Percentiles rank a stretch among this genome's conserved stretches.
Evolutionary conservation across 2,329 filamentous ascomycete genomes (phyloP).

Genomic region (Ambrosiella xylebori): DNA sequence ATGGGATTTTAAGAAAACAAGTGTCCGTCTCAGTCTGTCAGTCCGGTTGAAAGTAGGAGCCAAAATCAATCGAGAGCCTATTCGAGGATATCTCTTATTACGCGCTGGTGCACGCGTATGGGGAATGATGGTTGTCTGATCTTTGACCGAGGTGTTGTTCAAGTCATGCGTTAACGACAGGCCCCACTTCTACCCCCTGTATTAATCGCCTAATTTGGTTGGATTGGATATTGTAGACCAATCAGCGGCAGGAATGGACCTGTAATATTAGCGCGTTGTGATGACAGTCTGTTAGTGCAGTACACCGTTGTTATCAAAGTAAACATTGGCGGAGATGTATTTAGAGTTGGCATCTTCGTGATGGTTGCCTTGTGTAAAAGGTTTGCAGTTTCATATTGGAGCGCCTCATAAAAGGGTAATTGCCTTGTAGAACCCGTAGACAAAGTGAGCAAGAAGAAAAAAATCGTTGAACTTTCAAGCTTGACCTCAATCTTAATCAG

Average conservation of each 20-base stretch:
- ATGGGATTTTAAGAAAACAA: background rate
- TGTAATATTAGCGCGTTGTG: background rate
- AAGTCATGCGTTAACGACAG: background rate
- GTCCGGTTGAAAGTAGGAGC: background rate
- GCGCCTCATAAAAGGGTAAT: no score
- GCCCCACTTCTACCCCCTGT: background rate
- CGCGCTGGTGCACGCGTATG: background rate
- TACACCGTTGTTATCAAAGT: background rate
- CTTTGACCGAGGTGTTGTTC: background rate
- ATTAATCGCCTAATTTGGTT: background rate
- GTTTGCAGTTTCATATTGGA: no score
- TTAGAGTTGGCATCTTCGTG: no score
- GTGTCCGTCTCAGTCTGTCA: background rate
- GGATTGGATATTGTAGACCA: background rate
- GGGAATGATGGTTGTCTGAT: background rate
- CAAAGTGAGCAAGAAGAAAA: no score
- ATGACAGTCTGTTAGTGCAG: background rate
- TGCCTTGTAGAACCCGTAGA: no score
- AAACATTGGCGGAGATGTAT: no score
- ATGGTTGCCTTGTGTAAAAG: no score
- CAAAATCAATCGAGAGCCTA: background rate
- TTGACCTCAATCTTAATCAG: background rate
- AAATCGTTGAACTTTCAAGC: background rate
- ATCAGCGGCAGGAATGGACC: background rate
- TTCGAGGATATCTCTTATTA: background rate